Evolutionary conservation across 148 eudicot genomes (phyloP).

Genomic region (Amaranthus palmeri): DNA sequence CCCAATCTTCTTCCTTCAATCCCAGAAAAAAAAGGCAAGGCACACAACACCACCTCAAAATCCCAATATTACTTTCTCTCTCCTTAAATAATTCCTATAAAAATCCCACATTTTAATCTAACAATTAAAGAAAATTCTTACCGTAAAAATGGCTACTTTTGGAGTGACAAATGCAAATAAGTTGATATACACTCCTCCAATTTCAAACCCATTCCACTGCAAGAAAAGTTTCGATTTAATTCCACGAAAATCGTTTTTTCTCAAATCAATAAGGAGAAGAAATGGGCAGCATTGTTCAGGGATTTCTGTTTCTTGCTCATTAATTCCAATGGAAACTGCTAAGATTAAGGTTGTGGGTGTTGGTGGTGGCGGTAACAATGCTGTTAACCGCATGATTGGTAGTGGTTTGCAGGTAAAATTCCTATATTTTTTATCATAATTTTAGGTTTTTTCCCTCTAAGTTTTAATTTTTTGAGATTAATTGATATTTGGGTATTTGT

Average conservation of each 20-base stretch:
- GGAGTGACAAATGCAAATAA: slow-evolving; percentile 30
- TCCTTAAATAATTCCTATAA: not conserved
- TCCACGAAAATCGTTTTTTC: slow-evolving; percentile 25
- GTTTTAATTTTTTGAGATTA: slow-evolving; percentile 4
- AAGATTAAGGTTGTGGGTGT: slow-evolving; percentile 95
- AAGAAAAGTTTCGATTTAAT: slow-evolving; percentile 32
- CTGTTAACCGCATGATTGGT: slow-evolving; percentile 98
- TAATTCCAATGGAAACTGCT: slow-evolving; percentile 58
- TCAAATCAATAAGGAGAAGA: slow-evolving; percentile 24
- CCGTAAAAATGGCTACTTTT: slow-evolving; percentile 22
- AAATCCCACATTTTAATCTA: slow-evolving; percentile 1
- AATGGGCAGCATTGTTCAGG: slow-evolving; percentile 29
- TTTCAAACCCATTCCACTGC: slow-evolving; percentile 30
- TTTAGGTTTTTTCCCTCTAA: not conserved
- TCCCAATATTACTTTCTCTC: slow-evolving; percentile 17
- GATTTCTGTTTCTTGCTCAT: slow-evolving; percentile 36
- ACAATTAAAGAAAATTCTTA: not conserved
- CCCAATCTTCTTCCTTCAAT: slow-evolving; percentile 5
- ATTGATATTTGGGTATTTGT: slow-evolving; percentile 1
- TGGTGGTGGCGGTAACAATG: slow-evolving; percentile 99
- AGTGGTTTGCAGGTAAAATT: slow-evolving; percentile 78
- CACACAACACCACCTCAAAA: slow-evolving; percentile 10
- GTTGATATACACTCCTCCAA: slow-evolving; percentile 19
- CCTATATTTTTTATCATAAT: slow-evolving; percentile 5
- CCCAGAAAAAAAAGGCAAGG: slow-evolving; percentile 12